Evolutionary conservation across 1,284 basidiomycete genomes (phyloP).

Genomic region (Marasmius sp.): DNA sequence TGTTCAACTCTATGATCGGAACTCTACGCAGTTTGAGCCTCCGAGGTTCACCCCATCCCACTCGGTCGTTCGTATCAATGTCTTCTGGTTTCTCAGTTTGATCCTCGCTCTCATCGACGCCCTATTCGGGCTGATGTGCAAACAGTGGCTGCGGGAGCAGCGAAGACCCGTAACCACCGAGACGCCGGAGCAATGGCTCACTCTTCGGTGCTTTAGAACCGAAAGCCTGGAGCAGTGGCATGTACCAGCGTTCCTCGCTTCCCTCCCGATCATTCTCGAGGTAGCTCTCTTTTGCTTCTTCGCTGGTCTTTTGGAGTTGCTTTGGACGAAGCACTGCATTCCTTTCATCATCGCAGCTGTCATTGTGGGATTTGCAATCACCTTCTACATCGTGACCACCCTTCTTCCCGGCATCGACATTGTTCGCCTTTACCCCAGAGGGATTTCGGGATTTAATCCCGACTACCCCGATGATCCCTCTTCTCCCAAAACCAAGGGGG

Average conservation of each 20-base stretch:
- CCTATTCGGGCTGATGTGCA: conserved; percentile 7
- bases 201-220: conserved; percentile 5
- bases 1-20: neutral
- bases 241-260: neutral
- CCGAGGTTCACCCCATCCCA: neutral
- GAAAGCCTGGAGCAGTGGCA: neutral
- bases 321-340: neutral
- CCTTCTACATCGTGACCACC: neutral
- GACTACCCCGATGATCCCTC: neutral
- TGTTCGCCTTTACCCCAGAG: neutral
- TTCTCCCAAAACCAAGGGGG: neutral
- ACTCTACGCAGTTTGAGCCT: neutral
- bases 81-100: conserved; percentile 12
- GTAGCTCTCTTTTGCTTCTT: conserved; percentile 3
- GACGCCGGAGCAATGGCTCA: neutral
- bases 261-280: conserved; percentile 6
- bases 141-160: conserved; percentile 11
- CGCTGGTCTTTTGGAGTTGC: conserved; percentile 1
- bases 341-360: neutral
- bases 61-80: conserved; percentile 1
- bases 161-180: neutral
- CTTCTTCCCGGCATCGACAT: neutral
- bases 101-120: conserved; percentile 1
- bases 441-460: neutral
- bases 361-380: neutral